Base-by-base conservation (phyloP, 345 rosid species). In the Citrus glauca region DNA sequence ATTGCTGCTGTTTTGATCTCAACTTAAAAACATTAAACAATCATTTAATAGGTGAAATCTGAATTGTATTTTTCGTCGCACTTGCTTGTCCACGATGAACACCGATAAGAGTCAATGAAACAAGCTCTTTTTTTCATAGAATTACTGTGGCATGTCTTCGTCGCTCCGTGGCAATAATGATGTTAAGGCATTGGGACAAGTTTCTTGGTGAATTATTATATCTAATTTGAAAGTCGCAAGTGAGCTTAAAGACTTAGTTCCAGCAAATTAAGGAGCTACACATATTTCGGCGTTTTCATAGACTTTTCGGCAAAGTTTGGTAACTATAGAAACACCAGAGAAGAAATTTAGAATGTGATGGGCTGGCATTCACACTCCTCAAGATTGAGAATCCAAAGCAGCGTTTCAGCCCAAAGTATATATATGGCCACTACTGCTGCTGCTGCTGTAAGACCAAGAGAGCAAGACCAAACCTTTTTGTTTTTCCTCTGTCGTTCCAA, bases 1-100 rank as follows among this genome's bases (percentile, higher is more conserved):
- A 28, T 37, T 20, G 14, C 6, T 20, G 50, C 22, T 73, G 68
- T 30, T 79, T 79, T 70, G 72, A 63, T 66, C 56, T 74, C 20
- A 42, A 28, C 35, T 22, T 10, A 24, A 24, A 24, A 28, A 78
- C 30, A 48, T 62, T 30, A 53, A 53, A 53, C 6, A 69, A 68
- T 57, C 73, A 72, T 66, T 45, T 56, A 72, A 38, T 19, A 7
- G 59, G 20, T 65, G 33, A 72, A 72, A 1, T 37, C 28, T 9
- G 65, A 35, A 57, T 6, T 2, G 1, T 38, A 27, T 32, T 65
- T 28, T 9, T 72, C 5, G 11, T 40, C 38, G 9, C 22, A 55
- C 28, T 55, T 71, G 27, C 20, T 64, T 53, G 40, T 30, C 62
- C 32, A 53, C 24, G 14, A 37, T 72, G 14, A 67, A 38, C 77